Base-by-base conservation (phyloP, 1,139 yeast species). In the Hyphopichia buzzinii region DNA sequence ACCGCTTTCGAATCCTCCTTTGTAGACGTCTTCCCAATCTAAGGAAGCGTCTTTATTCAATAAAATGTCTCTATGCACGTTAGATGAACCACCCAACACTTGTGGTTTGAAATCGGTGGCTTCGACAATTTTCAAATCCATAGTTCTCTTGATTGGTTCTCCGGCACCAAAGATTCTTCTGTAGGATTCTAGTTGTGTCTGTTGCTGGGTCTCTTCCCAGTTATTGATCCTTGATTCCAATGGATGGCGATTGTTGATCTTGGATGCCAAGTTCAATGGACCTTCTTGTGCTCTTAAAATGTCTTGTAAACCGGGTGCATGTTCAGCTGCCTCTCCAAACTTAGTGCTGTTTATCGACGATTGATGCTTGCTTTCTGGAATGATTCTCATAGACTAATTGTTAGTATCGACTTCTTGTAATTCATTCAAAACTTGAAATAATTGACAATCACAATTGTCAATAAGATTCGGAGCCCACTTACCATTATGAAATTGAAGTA, bases 11-110 rank as follows among this genome's bases (percentile, higher is more conserved):
- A 72, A 59, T n/a, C 74, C 79, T 39, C 67, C 67, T 35, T 75
- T 70, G 59, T 89, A 92, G 15, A 92, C 73, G 55, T 94, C 98
- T 54, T 92, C 97, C 97, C 97, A 92, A 49, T 88, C 96, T 31
- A 92, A 65, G 11, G 77, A 62, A 16, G 81, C 62, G 44, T 92
- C 97, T 49, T 76, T 81, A 63, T 86, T 86, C 57, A 78, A 61
- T 43, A 94, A 72, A 37, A 92, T 84, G 53, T 90, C 97, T 41
- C 70, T 74, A 55, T 87, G 95, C 49, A 87, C 46, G n/a, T 67
- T 52, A 35, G 67, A 71, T 8, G 74, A 54, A 14, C 81, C 82
- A 3, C 86, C 79, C 36, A 79, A 65, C 12, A 73, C 62, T 35
- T 70, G 59, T n/a, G 95, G 95, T 46, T 72, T 77, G 58, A 79